Conservation (phyloP, 306 rosid species). For the Prunus davidiana region DNA sequence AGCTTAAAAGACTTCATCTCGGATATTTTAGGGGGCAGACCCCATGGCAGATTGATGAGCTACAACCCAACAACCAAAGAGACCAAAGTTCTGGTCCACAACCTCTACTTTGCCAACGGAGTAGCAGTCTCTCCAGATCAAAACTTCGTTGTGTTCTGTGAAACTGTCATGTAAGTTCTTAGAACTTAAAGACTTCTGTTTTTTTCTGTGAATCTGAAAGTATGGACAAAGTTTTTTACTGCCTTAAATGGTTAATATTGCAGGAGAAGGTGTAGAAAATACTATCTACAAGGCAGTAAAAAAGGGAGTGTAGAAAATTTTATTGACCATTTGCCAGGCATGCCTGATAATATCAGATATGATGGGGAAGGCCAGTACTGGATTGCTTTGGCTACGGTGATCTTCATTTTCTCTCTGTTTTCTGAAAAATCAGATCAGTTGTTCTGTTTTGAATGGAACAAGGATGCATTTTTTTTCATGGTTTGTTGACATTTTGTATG, state of each 20-base stretch:
- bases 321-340: constrained; percentile 46
- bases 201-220: too few relatives aligned
- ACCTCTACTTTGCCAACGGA: constrained; percentile 70
- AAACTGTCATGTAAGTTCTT: constrained; percentile 41
- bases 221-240: background rate
- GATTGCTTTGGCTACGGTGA: constrained; percentile 54
- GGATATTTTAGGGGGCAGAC: constrained; percentile 53
- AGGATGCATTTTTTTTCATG: background rate
- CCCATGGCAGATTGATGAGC: constrained; percentile 65
- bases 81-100: constrained; percentile 42
- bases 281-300: constrained; percentile 49
- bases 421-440: background rate
- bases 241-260: background rate
- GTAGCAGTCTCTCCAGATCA: constrained; percentile 65
- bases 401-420: background rate
- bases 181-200: background rate
- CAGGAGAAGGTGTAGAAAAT: constrained; percentile 68
- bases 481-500: background rate
- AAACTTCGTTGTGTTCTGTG: constrained; percentile 53
- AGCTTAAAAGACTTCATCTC: constrained; percentile 3
- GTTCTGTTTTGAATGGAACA: background rate
- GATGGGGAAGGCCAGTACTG: constrained; percentile 69
- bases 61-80: constrained; percentile 49
- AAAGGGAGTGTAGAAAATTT: constrained; percentile 61
- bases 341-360: constrained; percentile 74